A percentile compares a stretch with the other conserved stretches of the same genome.
phyloP scores from a whole-genome alignment of 2,329 filamentous ascomycete species.

The Aspergillus quadrilineatus region DNA sequence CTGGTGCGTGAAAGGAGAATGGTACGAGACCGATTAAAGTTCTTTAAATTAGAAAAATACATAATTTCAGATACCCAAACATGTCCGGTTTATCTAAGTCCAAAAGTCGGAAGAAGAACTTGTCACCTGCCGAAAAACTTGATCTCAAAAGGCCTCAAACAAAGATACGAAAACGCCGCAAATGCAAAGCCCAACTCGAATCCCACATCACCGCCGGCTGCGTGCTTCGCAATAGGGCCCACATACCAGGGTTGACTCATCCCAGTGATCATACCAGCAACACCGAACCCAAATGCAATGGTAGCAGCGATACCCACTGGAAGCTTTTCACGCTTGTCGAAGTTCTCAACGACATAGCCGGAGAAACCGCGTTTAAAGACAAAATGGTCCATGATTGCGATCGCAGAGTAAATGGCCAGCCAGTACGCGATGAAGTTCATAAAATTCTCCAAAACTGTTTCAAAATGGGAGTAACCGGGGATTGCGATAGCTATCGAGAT shows the following conservation, averaged over 20 bases:
- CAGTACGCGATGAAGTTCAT: slow-evolving; percentile 70
- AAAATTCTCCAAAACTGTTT: slow-evolving; percentile 66
- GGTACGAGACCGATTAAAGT: too few relatives aligned
- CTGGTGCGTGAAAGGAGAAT: too few relatives aligned
- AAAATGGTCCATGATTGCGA: slow-evolving; percentile 66
- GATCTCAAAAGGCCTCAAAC: slow-evolving; percentile 52
- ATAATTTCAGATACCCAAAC: not conserved
- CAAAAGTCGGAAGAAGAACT: not conserved
- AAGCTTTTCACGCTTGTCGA: slow-evolving; percentile 57
- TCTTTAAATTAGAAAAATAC: not conserved
- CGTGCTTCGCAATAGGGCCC: slow-evolving; percentile 64
- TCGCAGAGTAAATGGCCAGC: slow-evolving; percentile 70
- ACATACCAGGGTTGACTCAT: slow-evolving; percentile 71
- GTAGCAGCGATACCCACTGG: slow-evolving; percentile 65
- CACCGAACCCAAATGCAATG: slow-evolving; percentile 62
- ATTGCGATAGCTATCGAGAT: slow-evolving; percentile 69
- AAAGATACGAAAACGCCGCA: slow-evolving; percentile 52
- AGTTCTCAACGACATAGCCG: slow-evolving; percentile 60
- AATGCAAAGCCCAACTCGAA: slow-evolving; percentile 68
- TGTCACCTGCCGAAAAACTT: slow-evolving; percentile 43
- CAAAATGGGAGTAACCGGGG: slow-evolving; percentile 66
- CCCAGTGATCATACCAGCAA: slow-evolving; percentile 65
- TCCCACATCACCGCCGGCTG: slow-evolving; percentile 60
- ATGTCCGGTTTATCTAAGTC: not conserved
- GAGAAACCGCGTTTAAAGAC: slow-evolving; percentile 63